phyloP scores from a whole-genome alignment of 352 stramenopile species.

The Phytophthora sp. region DNA sequence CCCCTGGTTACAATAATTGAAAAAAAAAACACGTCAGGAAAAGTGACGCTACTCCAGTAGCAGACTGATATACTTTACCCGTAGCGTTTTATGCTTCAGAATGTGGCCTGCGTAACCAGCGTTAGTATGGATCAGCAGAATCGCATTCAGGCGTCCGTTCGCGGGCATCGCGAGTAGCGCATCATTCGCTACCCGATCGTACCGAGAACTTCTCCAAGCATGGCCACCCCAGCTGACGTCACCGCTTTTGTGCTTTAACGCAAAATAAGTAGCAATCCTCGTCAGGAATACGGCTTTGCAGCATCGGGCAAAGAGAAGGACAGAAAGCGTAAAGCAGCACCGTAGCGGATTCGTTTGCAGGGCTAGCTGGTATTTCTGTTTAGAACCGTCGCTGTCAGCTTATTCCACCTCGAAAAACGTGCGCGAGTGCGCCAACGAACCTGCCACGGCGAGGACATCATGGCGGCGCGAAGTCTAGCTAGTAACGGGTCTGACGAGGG shows the following conservation, averaged over 20 bases:
- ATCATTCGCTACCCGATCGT: neutral
- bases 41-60: too few relatives aligned
- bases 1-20: conserved; percentile 36
- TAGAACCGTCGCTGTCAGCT: too few relatives aligned
- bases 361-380: conserved; percentile 65
- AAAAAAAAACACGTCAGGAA: too few relatives aligned
- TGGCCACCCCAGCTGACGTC: conserved; percentile 66
- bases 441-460: conserved; percentile 42
- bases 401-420: too few relatives aligned
- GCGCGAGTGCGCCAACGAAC: conserved; percentile 7
- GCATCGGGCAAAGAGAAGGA: too few relatives aligned
- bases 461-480: conserved; percentile 4
- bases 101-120: conserved; percentile 48
- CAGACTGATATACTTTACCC: conserved; percentile 38
- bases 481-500: neutral
- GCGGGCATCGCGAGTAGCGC: neutral
- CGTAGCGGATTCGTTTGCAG: conserved; percentile 58
- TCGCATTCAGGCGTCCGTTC: neutral
- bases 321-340: conserved; percentile 28
- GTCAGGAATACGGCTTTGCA: too few relatives aligned
- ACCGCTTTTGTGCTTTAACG: conserved; percentile 62
- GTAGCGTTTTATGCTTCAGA: conserved; percentile 72
- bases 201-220: conserved; percentile 75
- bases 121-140: neutral
- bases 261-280: too few relatives aligned